These are phyloP conservation scores for Limonium bicolor DNA, from an alignment of 148 eudicot genomes.

Conservation along the genomic window DNA sequence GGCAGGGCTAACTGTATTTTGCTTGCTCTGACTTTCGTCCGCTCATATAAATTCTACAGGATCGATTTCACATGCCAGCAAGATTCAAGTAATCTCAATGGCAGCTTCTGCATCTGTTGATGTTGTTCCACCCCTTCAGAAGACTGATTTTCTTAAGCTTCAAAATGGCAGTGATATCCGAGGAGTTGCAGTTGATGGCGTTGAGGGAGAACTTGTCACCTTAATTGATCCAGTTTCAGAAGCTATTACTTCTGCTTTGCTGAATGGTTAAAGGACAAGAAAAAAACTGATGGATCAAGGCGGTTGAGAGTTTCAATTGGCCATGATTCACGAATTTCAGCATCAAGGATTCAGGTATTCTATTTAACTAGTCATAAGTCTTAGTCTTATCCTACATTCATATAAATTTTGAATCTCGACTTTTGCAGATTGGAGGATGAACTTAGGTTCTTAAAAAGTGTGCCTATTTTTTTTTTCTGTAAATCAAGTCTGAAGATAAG, in stretches of 20 bases:
- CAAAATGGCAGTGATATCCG: slow-evolving; percentile 99
- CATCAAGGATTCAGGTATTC: slow-evolving; percentile 71
- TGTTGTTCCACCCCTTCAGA: slow-evolving; percentile 30
- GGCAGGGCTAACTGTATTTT: too few relatives aligned
- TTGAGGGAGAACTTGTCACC: slow-evolving; percentile 81
- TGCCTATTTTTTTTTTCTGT: too few relatives aligned
- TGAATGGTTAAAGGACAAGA: slow-evolving; percentile 74
- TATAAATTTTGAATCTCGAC: too few relatives aligned
- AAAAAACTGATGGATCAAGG: slow-evolving; percentile 39
- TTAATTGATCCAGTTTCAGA: slow-evolving; percentile 87
- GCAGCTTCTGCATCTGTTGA: slow-evolving; percentile 64
- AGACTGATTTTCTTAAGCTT: slow-evolving; percentile 77
- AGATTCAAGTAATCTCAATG: too few relatives aligned
- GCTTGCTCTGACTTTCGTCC: too few relatives aligned
- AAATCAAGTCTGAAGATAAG: too few relatives aligned
- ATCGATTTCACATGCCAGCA: too few relatives aligned
- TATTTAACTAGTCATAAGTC: too few relatives aligned
- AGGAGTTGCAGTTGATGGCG: slow-evolving; percentile 95
- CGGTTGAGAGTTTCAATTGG: slow-evolving; percentile 70
- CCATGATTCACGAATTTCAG: slow-evolving; percentile 92
- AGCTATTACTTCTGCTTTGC: slow-evolving; percentile 95
- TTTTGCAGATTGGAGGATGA: too few relatives aligned
- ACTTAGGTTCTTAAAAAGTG: too few relatives aligned
- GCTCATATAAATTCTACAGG: too few relatives aligned
- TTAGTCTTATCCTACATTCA: too few relatives aligned